phyloP scores from a whole-genome alignment of 495 filamentous ascomycete genomes.

The Neohortaea acidophila region DNA sequence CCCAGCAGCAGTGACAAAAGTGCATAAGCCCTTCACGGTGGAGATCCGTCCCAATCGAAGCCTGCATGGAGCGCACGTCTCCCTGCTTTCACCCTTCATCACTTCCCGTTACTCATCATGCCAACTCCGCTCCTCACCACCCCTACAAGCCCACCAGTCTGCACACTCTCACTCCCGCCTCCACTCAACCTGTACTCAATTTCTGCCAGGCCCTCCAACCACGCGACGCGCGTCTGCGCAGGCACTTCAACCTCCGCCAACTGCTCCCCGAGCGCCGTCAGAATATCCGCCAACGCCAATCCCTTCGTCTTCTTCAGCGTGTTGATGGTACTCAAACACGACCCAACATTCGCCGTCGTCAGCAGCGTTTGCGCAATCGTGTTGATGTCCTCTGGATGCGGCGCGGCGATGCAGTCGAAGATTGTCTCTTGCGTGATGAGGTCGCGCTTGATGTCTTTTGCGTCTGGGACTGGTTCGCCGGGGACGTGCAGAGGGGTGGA shows the following conservation, averaged over 20 bases:
- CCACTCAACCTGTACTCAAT: constrained; percentile 82
- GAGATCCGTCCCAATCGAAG: too few species aligned
- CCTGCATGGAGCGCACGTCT: too few species aligned
- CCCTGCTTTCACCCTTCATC: too few species aligned
- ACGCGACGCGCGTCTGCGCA: constrained; percentile 69
- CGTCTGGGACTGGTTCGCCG: constrained; percentile 36
- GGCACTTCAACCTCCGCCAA: constrained; percentile 71
- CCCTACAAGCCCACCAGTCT: constrained; percentile 84
- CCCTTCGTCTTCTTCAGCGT: constrained; percentile 72
- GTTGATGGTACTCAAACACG: constrained; percentile 73
- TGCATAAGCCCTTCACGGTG: too few species aligned
- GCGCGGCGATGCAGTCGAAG: constrained; percentile 93
- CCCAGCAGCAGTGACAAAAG: too few species aligned
- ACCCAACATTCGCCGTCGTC: constrained; percentile 66
- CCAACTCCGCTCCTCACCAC: constrained; percentile 61
- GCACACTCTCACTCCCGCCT: constrained; percentile 74
- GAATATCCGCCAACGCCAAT: constrained; percentile 85
- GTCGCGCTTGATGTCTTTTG: constrained; percentile 46
- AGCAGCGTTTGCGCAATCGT: constrained; percentile 73
- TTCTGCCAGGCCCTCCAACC: constrained; percentile 83
- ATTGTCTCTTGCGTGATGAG: constrained; percentile 81
- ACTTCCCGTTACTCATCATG: constrained; percentile 10
- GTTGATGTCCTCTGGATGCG: constrained; percentile 76
- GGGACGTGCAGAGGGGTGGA: constrained; percentile 42
- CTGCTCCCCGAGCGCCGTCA: constrained; percentile 71